These are phyloP conservation scores for Debaryomyces coudertii DNA, from an alignment of 1,139 yeast species.

Conservation along the genomic window DNA sequence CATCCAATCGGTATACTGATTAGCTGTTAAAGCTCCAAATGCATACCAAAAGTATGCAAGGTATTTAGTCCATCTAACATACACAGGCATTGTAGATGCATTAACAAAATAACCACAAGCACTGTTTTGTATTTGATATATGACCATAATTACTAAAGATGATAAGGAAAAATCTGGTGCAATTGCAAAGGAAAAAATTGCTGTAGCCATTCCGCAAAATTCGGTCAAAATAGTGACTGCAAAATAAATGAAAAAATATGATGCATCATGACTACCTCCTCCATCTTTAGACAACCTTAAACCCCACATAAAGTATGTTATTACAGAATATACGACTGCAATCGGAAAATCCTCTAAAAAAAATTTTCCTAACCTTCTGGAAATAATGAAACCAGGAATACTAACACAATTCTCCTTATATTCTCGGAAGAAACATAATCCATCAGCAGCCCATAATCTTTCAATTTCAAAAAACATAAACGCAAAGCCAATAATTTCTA, in stretches of 20 bases:
- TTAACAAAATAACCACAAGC: slow-evolving; percentile 84
- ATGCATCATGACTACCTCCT: slow-evolving; percentile 24
- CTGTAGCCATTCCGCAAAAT: slow-evolving; percentile 57
- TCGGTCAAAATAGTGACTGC: slow-evolving; percentile 60
- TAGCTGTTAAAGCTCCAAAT: slow-evolving; percentile 68
- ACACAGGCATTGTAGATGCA: slow-evolving; percentile 76
- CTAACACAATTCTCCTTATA: slow-evolving; percentile 71
- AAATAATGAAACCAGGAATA: slow-evolving; percentile 65
- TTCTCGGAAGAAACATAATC: slow-evolving; percentile 72
- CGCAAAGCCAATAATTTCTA: slow-evolving; percentile 69
- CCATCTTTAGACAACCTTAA: slow-evolving; percentile 38
- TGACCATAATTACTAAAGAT: slow-evolving; percentile 61
- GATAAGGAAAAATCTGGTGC: slow-evolving; percentile 69
- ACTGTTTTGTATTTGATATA: slow-evolving; percentile 73
- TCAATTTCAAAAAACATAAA: slow-evolving; percentile 74
- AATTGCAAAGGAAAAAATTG: slow-evolving; percentile 59
- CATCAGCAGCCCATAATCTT: slow-evolving; percentile 69
- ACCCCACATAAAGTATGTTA: slow-evolving; percentile 82
- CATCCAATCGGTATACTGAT: slow-evolving; percentile 61
- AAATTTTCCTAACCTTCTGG: slow-evolving; percentile 69
- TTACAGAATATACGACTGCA: slow-evolving; percentile 57
- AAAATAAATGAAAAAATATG: slow-evolving; percentile 64
- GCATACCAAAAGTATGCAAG: slow-evolving; percentile 77
- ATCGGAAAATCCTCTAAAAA: slow-evolving; percentile 71
- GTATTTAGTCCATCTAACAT: slow-evolving; percentile 83